These are phyloP conservation scores for Aspergillus biplanus DNA, from an alignment of 495 filamentous ascomycete genomes.

Conservation along the genomic window DNA sequence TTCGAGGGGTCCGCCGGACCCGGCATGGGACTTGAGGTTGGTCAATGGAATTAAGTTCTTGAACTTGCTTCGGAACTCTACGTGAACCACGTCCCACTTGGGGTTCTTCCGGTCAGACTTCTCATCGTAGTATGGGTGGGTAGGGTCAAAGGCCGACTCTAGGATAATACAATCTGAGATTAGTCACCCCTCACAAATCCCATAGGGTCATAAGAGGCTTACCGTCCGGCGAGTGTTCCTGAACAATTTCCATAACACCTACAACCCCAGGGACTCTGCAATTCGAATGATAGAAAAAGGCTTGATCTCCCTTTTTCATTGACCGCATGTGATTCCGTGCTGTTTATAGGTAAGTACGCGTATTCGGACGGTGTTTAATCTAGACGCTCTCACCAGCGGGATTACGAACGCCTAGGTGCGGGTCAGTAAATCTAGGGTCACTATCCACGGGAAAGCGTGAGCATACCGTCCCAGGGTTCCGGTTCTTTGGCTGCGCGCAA, in stretches of 20 bases:
- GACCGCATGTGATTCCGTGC: slow-evolving; percentile 85
- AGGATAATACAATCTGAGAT: neutral
- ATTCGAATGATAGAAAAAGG: slow-evolving; percentile 98
- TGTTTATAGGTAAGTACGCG: slow-evolving; percentile 30
- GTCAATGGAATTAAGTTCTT: slow-evolving; percentile 68
- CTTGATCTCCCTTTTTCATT: slow-evolving; percentile 90
- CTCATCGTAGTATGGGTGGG: slow-evolving; percentile 81
- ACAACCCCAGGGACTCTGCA: slow-evolving; percentile 89
- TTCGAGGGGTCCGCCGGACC: slow-evolving; percentile 66
- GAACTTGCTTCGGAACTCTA: slow-evolving; percentile 83
- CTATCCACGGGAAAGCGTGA: slow-evolving; percentile 3
- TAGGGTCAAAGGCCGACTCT: slow-evolving; percentile 81
- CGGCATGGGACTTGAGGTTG: slow-evolving; percentile 67
- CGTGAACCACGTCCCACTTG: slow-evolving; percentile 88
- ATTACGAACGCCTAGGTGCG: slow-evolving; percentile 58
- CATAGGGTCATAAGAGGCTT: slow-evolving; percentile 20
- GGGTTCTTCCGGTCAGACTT: slow-evolving; percentile 73
- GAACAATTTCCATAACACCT: slow-evolving; percentile 91
- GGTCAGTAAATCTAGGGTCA: slow-evolving; percentile 26
- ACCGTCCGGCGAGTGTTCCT: slow-evolving; percentile 80
- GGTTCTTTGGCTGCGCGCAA: slow-evolving; percentile 68
- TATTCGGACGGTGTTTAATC: neutral
- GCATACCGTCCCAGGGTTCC: slow-evolving; percentile 84
- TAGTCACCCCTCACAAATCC: slow-evolving; percentile 13
- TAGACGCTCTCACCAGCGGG: slow-evolving; percentile 45